Evolutionary conservation across 2,329 filamentous ascomycete genomes (phyloP), one percentile per base, ranked within the genome.

Genomic region (Tolypocladium inflatum): DNA sequence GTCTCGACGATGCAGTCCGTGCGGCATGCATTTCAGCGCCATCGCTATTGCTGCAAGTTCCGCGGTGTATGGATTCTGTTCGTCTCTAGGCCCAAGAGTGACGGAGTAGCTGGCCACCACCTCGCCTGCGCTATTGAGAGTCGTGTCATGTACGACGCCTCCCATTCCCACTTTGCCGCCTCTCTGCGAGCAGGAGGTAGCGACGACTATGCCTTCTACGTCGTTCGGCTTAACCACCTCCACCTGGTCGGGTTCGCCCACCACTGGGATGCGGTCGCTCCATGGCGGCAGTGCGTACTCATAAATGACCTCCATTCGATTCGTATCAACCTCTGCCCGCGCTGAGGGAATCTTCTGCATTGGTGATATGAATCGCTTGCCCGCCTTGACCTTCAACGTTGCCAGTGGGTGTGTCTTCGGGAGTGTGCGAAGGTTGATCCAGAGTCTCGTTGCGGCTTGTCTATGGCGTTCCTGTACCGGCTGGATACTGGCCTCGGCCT

Each of bases 51-150:
- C 57, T 21, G 21, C 59, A 11, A 62, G 59, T 55, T 60, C 60
- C 43, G 60, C 62, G 13, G 48, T 61, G 55, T 62, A 63, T 9
- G 54, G 57, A 54, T 61, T 63, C 57, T 62, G 61, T 26, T 65
- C 58, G 39, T 58, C 54, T 57, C 55, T 54, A 4, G 54, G 37
- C n/a, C 58, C 59, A 13, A 62, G n/a, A 4, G 58, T 60, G 52
- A 55, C 43, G 6, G 59, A 63, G 52, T 61, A 63, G 39, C 42
- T 58, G 38, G 58, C 60, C 38, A 59, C 41, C 21, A 55, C 48
- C 33, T 56, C 50, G 53, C 48, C 55, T 48, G 38, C 30, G 30
- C 41, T 52, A 30, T 51, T 42, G 23, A 17, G 33, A 4, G 38
- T 21, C 9, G 55, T 57, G 48, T 61, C 43, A 30, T 39, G 19